Conservation (phyloP, 176 grass and related monocot genomes). For the Carex parvula region DNA sequence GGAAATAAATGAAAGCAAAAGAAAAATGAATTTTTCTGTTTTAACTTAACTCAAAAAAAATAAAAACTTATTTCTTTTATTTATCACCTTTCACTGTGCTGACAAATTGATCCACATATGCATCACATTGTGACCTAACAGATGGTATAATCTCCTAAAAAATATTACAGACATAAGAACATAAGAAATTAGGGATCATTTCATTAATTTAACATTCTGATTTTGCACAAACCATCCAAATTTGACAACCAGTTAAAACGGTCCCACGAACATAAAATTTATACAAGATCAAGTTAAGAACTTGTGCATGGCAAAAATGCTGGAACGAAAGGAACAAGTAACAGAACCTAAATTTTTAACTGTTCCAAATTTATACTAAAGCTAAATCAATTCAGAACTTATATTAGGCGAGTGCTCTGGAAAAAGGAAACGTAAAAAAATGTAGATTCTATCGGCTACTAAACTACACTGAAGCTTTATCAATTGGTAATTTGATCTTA, state of each 20-base stretch:
- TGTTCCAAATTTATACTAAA: neutral
- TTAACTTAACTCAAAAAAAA: neutral
- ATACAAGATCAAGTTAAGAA: neutral
- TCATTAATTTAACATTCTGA: neutral
- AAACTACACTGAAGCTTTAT: neutral
- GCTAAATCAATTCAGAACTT: neutral
- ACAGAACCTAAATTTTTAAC: neutral
- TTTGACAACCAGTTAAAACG: neutral
- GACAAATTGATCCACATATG: conserved; percentile 56
- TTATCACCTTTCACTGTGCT: conserved; percentile 52
- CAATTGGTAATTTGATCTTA: neutral
- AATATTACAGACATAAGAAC: neutral
- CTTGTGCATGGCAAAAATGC: neutral
- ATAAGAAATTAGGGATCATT: neutral
- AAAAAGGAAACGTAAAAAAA: neutral
- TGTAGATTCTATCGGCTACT: neutral
- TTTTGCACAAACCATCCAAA: neutral
- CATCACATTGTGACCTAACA: conserved; percentile 55
- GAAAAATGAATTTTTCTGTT: neutral
- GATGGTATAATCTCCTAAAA: conserved; percentile 50
- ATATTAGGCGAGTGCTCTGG: neutral
- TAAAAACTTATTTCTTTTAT: neutral
- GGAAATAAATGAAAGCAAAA: conserved; percentile 29
- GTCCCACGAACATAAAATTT: neutral
- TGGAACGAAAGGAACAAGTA: neutral